Conservation (phyloP, 768 basidiomycete species). For the Psilocybe subaeruginosa region DNA sequence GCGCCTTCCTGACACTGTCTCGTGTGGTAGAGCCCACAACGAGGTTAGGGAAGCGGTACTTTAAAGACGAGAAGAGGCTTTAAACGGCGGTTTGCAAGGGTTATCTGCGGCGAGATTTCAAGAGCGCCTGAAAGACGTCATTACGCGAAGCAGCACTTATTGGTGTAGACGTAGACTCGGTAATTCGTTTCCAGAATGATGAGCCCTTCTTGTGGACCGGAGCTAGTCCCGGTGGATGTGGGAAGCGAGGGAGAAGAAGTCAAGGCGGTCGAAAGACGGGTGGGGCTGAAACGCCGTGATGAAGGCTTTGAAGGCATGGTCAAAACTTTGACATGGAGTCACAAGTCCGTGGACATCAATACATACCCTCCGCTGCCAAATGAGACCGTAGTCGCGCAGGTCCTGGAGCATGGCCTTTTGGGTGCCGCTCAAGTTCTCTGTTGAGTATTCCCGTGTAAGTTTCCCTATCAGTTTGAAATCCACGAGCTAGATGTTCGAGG, state of each 20-base stretch:
- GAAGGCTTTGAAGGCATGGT: conserved; percentile 47
- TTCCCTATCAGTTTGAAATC: conserved; percentile 24
- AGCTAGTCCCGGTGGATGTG: conserved; percentile 57
- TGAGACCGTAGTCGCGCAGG: conserved; percentile 91
- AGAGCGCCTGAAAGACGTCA: conserved; percentile 20
- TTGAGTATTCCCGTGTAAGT: conserved; percentile 85
- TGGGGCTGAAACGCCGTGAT: conserved; percentile 88
- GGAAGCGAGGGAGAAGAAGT: conserved; percentile 81
- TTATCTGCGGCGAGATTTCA: conserved; percentile 62
- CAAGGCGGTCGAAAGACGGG: conserved; percentile 87
- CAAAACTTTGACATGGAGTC: neutral
- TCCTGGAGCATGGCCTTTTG: conserved; percentile 90
- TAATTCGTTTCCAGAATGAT: conserved; percentile 98
- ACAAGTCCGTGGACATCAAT: conserved; percentile 21
- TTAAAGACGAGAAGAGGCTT: conserved; percentile 89
- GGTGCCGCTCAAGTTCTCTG: conserved; percentile 74
- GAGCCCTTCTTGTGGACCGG: conserved; percentile 79
- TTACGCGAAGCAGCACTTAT: conserved; percentile 42
- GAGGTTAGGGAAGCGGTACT: conserved; percentile 94
- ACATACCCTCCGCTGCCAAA: conserved; percentile 80
- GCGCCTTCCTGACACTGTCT: conserved; percentile 92
- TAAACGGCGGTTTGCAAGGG: conserved; percentile 95
- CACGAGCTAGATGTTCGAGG: conserved; percentile 10
- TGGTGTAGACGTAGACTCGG: conserved; percentile 96
- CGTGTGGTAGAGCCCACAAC: conserved; percentile 96